Base-by-base conservation (phyloP, 176 grass and related monocot genomes). In the Coix lacrymajobi region DNA sequence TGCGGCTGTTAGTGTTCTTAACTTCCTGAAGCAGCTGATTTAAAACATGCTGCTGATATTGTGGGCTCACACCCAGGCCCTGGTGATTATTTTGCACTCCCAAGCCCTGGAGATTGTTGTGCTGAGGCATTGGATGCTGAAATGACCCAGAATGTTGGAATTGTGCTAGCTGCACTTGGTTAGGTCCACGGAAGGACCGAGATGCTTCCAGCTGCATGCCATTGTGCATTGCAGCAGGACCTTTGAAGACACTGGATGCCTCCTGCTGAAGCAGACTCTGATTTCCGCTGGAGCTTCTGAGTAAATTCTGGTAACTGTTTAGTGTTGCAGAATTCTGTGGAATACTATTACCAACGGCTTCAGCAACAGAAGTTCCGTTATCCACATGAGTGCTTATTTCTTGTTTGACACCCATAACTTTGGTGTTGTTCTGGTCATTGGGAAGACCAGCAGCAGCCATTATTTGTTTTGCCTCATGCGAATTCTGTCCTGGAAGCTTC, bases 11-110 rank as follows among this genome's bases (percentile, higher is more conserved):
- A 17, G 85, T 88, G 75, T 92, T 98, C 77, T 89, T 92, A 41
- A 85, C 89, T 78, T 93, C 93, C 71, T 96, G 91, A 78, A 99
- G 77, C 78, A 99, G 69, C 84, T 99, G 91, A 69, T 99, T 88
- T 31, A 96, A 78, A 25, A 87, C 89, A 83, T 90, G 96, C 22
- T 94, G 93, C 69, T 96, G 92, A 67, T 91, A 66, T 15, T 98
- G 88, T 60, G 92, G 65, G 46, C 57, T 87, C 56, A 24, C 67
- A 15, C 78, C 83, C 48, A 88, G 30, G 71, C 79, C 39, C 62
- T 87, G 86, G 49, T 75, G 36, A 75, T 65, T 78, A 66, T 68
- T 90, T 65, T 93, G 94, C 81, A 72, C 45, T 14, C 82, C 84
- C 28, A 86, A 49, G 71, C 80, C 66, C 57, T 89, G 87, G 68